Evolutionary conservation across 2,329 filamentous ascomycete species (phyloP), one percentile per base, ranked within the genome.

Genomic region (Paramyrothecium sp.): DNA sequence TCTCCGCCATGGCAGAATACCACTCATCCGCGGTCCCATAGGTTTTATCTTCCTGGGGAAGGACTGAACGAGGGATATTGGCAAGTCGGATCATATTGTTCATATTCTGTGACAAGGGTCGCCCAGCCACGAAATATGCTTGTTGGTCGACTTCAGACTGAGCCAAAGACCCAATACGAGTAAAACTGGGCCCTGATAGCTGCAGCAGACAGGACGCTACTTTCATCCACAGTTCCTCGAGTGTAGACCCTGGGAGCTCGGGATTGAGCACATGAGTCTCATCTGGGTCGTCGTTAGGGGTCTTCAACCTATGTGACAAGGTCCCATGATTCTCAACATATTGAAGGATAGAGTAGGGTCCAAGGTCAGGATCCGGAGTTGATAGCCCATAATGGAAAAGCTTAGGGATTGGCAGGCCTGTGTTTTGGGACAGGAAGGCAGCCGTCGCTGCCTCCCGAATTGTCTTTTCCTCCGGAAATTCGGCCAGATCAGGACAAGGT

Each of bases 81-180:
- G 62, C 59, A 3, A 66, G 51, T 7, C 54, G 61, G 16, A 71
- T 47, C 50, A 75, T 62, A 41, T 76, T 69, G 56, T 73, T 78
- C 74, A 80, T 78, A 55, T 76, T 75, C 3, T 71, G 63, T 1
- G 72, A 75, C 4, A 80, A 54, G 3, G 76, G 75, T 21, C 74
- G 67, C 41, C 65, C 58, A 12, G 54, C 60, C 8, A 74, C 69
- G 33, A 61, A 58, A 64, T 65, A 69, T 8, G 34, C 57, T 21
- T 63, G 63, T 19, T 12, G 13, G 10, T 64, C 26, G 20, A 12
- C 55, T 3, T 61, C 58, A 3, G 57, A 38, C 54, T 74, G 58
- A 33, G 57, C 47, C 0, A 79, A 62, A 11, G 70, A 74, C 5
- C 76, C 76, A 17, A 81, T 79, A 30, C 62, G 61, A 22, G 66